phyloP scores from a whole-genome alignment of 345 rosid genomes.

The Anastatica hierochuntica region DNA sequence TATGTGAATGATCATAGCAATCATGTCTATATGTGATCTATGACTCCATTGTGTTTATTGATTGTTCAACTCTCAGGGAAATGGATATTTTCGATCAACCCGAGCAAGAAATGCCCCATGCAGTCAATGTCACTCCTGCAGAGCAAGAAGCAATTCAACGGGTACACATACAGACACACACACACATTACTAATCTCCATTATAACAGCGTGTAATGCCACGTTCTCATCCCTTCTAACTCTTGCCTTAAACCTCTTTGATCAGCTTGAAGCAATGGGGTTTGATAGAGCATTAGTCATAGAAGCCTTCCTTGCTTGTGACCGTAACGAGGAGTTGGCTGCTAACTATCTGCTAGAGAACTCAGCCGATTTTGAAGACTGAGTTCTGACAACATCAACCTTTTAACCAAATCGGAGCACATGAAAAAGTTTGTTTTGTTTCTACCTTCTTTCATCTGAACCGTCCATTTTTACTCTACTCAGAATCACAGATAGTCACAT shows the following conservation, averaged over 20 bases:
- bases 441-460: no score
- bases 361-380: slow-evolving; percentile 90
- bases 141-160: slow-evolving; percentile 89
- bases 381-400: no score
- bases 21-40: no score
- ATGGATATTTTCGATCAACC: slow-evolving; percentile 81
- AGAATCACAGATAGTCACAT: no score
- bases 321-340: slow-evolving; percentile 95
- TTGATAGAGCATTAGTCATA: slow-evolving; percentile 79
- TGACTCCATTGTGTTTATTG: no score
- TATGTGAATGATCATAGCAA: no score
- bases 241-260: no score
- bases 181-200: no score
- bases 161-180: slow-evolving; percentile 27
- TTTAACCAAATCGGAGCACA: no score
- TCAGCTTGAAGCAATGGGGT: slow-evolving; percentile 98
- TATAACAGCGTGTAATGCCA: no score
- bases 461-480: no score
- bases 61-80: slow-evolving; percentile 20
- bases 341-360: slow-evolving; percentile 88
- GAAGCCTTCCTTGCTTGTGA: slow-evolving; percentile 99
- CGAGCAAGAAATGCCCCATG: slow-evolving; percentile 89
- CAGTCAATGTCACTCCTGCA: slow-evolving; percentile 81
- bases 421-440: no score
- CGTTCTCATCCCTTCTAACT: background rate